Conservation (phyloP, 305 asterid genomes). For the Petunia hybrid region DNA sequence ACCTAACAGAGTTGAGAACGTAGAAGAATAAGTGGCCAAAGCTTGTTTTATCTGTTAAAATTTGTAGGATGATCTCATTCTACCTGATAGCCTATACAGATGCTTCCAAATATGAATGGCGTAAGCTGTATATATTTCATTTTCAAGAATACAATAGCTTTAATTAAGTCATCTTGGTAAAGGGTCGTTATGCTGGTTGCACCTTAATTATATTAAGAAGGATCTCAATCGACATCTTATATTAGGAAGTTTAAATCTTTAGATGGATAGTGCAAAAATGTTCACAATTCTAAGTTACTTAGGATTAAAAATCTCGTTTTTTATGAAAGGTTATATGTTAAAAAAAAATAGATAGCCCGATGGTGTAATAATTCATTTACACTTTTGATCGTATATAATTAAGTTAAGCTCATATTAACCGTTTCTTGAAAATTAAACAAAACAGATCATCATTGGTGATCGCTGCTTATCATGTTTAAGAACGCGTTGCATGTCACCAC, state of each 20-base stretch:
- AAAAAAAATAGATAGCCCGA: no score
- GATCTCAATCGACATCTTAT: no score
- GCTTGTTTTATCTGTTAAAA: conserved; percentile 31
- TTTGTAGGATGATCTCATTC: conserved; percentile 24
- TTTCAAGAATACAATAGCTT: neutral
- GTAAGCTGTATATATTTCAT: neutral
- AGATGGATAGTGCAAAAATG: no score
- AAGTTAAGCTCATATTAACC: no score
- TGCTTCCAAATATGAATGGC: conserved; percentile 15
- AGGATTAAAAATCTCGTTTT: no score
- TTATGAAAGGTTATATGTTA: no score
- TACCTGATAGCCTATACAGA: conserved; percentile 4
- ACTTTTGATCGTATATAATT: neutral
- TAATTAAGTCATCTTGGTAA: neutral
- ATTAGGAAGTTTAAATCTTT: no score
- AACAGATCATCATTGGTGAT: neutral
- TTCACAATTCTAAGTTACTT: no score
- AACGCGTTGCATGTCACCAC: neutral
- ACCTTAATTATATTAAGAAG: neutral
- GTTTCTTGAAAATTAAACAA: neutral
- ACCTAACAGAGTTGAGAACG: neutral
- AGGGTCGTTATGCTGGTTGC: conserved; percentile 25
- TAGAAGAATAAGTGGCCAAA: neutral
- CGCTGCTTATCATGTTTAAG: conserved; percentile 8
- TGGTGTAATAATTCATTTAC: no score